Base-by-base conservation (phyloP, 768 basidiomycete species). In the Lactifluus hygrophoroides region DNA sequence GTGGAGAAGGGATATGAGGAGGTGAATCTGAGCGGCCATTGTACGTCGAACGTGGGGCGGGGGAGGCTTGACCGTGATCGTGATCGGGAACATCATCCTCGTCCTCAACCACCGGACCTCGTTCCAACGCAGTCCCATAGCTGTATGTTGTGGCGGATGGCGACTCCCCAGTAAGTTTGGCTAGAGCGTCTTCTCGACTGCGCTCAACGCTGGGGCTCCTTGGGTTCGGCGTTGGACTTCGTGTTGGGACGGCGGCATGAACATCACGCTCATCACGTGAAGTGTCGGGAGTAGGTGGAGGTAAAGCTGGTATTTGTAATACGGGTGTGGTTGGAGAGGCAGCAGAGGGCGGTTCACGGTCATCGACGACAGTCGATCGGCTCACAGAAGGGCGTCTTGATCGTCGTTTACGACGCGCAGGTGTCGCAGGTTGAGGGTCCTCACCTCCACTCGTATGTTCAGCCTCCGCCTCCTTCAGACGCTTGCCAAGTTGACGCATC, bases 381-480 rank as follows among this genome's bases (percentile, higher is more conserved):
- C 38, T 58, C 30, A 55, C 34, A 3, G 65, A 60, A 10, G 37
- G 34, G n/a, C 66, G 62, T 48, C 34, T 57, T 42, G 51, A 52
- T 32, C 63, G 57, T 30, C 66, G 62, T 47, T 60, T 64, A 27
- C 58, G 56, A 44, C 52, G 62, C 27, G 62, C 42, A n/a, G 53
- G 53, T 23, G 46, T 56, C 14, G 35, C 51, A 5, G 64, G 43
- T 30, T 50, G 58, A 37, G 58, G 54, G 19, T 85, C 84, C 63
- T 87, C 86, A 34, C 76, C 76, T 30, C 78, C 82, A 62, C 81
- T 85, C 2, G 74, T 80, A 57, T 79, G 77, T 45, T 84, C 84
- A 25, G 78, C 77, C 61, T 89, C 86, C 1, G 80, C 75, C 64
- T 85, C 84, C 56, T 83, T 76, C 62, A 77, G 68, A 52, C 79